phyloP scores from a whole-genome alignment of 2,329 filamentous ascomycete genomes.

The Byssothecium circinans region DNA sequence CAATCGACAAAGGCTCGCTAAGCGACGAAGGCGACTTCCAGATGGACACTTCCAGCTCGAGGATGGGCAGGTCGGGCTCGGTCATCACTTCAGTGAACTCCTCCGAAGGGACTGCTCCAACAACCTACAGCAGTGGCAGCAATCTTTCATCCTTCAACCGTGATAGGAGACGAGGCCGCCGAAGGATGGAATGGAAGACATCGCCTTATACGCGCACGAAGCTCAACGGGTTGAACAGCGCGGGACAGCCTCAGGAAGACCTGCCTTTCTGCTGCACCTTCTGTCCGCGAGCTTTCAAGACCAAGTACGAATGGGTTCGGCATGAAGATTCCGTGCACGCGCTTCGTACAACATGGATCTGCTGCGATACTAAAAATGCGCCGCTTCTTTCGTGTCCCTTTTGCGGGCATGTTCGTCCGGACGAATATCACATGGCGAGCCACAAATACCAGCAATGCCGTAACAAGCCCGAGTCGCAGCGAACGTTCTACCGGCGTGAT shows the following conservation, averaged over 20 bases:
- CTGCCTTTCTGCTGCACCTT: constrained; percentile 42
- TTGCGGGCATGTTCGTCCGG: constrained; percentile 34
- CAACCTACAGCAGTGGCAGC: constrained; percentile 37
- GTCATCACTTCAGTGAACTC: constrained; percentile 36
- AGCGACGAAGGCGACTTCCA: constrained; percentile 23
- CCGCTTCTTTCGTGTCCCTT: constrained; percentile 35
- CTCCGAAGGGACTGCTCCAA: constrained; percentile 36
- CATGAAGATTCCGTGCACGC: constrained; percentile 43
- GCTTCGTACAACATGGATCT: constrained; percentile 43
- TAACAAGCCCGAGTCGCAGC: constrained; percentile 37
- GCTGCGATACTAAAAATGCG: constrained; percentile 32
- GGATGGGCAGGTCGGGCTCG: constrained; percentile 26
- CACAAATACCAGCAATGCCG: constrained; percentile 41
- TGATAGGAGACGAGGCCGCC: constrained; percentile 36
- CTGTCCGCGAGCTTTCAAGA: constrained; percentile 40
- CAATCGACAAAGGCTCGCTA: constrained; percentile 27
- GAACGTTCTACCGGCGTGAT: constrained; percentile 42
- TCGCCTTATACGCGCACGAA: constrained; percentile 32
- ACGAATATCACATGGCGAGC: constrained; percentile 37
- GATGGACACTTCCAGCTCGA: constrained; percentile 26
- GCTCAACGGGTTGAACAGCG: constrained; percentile 33
- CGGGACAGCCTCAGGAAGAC: constrained; percentile 33
- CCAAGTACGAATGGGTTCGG: constrained; percentile 43
- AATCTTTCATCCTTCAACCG: constrained; percentile 41
- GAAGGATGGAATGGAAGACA: constrained; percentile 39